Base-by-base conservation (phyloP, 2,329 filamentous ascomycete species). In the Coniochaeta prunicola region DNA sequence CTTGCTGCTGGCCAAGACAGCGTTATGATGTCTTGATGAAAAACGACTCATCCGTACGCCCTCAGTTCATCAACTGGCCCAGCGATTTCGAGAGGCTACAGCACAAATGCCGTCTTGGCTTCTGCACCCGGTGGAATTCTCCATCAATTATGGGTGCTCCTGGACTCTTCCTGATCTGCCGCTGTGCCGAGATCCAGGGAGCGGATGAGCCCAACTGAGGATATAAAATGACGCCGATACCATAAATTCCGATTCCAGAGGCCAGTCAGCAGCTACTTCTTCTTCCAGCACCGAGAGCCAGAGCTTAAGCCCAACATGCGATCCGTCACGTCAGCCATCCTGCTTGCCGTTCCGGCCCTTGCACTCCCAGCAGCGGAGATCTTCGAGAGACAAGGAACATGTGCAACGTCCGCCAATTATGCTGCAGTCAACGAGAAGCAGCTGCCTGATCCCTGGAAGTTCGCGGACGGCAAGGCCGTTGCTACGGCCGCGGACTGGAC, bases 391-490 rank as follows among this genome's bases (percentile, higher is more conserved):
- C 55, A 53, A 17, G 33, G 13, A 4, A 38, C 28, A 24, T 57
- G 59, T 3, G 31, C 53, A 26, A 54, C 53, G 30, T 24, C 53
- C 30, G 17, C 28, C 30, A 54, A 10, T 15, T 54, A 34, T 17
- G 53, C 53, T 4, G 53, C 53, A 3, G 53, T 54, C 30, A 36
- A 36, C 53, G 33, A 36, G 13, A 54, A 54, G 53, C 30, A 36
- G 61, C 69, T 76, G 8, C 71, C 72, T 4, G 75, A 80, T 66
- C 77, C 77, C 19, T 80, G 80, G 68, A 75, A 71, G 36, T 75
- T 74, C 60, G 63, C 70, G n/a, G 72, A 72, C 53, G 77, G 77
- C 36, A 68, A 65, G 24, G 70, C 71, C 50, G 73, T 80, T 53
- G 68, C 69, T 9, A 75, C 71, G 36, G 71, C 73, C 62, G 71